Base-by-base conservation (phyloP, 768 basidiomycete genomes). In the Chalciporus chontae region DNA sequence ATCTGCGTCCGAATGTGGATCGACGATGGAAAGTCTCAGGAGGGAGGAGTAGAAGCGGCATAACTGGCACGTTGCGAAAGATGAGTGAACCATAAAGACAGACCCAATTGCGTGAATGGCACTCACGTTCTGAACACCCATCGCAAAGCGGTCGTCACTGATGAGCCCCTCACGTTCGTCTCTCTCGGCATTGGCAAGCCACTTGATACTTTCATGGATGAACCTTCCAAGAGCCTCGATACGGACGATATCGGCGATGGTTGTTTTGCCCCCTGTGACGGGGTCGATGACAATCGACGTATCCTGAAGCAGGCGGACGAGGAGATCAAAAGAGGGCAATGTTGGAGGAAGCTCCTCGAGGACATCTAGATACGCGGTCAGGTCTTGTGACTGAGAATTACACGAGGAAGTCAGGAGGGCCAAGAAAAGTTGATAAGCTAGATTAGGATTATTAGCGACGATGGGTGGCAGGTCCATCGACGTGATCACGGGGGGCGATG, bases 41-140 rank as follows among this genome's bases (percentile, higher is more conserved):
- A 91, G 73, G 0, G 86, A 83, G 51, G 71, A 70, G 63, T 83
- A 90, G 66, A 90, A 90, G 10, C 88, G 83, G 65, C 85, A 90
- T 27, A 90, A 73, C 87, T 89, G 56, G 54, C 17, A 40, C 5
- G 19, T 19, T 27, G 14, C 47, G 43, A 41, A 9, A 4, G 42
- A 18, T 43, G 37, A 55, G 51, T 46, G 3, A 11, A 5, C 26
- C 26, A 26, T 26, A 6, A 26, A 26, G 5, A 26, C 26, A 26
- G 13, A 38, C 17, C 17, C 21, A 52, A 37, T n/a, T 8, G 44
- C 34, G 34, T 24, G 37, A 56, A 15, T 38, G 18, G 50, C 23
- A 69, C 82, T 37, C 57, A 90, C 88, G 58, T 86, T 83, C 63
- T 81, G 79, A 26, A 87, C 79, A 11, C 84, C 85, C 60, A 83